These are phyloP conservation scores for Biscogniauxia sp. DNA, from an alignment of 2,329 filamentous ascomycete genomes.

Conservation along the genomic window DNA sequence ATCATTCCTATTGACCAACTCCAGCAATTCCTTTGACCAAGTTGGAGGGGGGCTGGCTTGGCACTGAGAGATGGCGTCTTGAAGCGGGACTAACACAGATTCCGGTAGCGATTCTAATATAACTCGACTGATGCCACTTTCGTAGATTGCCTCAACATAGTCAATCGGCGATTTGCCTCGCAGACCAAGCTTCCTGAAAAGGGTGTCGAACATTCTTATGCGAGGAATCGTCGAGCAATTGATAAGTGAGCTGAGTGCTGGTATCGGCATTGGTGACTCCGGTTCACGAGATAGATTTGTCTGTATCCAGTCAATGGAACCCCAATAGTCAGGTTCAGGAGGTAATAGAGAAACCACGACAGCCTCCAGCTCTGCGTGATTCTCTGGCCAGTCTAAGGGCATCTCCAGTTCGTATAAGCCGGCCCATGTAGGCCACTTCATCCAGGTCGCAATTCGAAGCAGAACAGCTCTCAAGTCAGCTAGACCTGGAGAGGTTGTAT, in stretches of 20 bases:
- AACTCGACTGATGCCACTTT: conserved; percentile 63
- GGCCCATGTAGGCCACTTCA: conserved; percentile 63
- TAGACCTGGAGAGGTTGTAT: conserved; percentile 43
- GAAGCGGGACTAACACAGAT: conserved; percentile 74
- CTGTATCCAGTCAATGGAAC: conserved; percentile 54
- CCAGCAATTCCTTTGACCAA: conserved; percentile 71
- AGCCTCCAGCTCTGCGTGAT: conserved; percentile 3
- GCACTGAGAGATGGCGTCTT: conserved; percentile 80
- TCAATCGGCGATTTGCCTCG: conserved; percentile 51
- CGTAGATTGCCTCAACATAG: conserved; percentile 71
- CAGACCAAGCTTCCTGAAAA: conserved; percentile 59
- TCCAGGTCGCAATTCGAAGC: conserved; percentile 78
- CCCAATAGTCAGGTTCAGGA: conserved; percentile 33
- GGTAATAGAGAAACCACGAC: conserved; percentile 10
- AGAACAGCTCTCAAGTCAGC: conserved; percentile 67
- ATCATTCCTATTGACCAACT: conserved; percentile 78
- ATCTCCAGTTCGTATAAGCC: conserved; percentile 52
- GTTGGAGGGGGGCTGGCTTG: conserved; percentile 76
- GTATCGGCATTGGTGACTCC: conserved; percentile 14
- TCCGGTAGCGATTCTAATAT: conserved; percentile 83
- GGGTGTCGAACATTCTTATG: conserved; percentile 66
- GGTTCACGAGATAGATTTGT: conserved; percentile 37
- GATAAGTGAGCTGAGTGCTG: conserved; percentile 20
- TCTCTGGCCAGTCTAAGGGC: conserved; percentile 41
- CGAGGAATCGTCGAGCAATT: conserved; percentile 53